These are phyloP conservation scores for Ceriops zippeliana DNA, from an alignment of 345 rosid species.

Conservation along the genomic window DNA sequence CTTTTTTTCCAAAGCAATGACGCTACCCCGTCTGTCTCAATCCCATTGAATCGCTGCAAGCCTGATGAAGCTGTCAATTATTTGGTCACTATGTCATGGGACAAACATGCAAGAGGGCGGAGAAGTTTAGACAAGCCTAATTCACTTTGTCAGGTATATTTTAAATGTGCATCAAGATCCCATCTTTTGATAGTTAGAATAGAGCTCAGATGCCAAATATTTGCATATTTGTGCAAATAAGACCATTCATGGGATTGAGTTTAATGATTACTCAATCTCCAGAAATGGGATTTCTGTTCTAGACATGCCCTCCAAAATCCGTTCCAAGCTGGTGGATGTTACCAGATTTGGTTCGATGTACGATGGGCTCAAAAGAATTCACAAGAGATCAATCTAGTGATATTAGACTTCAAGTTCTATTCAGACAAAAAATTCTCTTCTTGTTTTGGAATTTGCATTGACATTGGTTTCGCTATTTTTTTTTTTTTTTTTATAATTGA, in stretches of 20 bases:
- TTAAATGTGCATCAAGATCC: slow-evolving; percentile 73
- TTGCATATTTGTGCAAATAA: slow-evolving; percentile 4
- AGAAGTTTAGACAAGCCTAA: slow-evolving; percentile 61
- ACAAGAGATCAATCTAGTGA: slow-evolving; percentile 61
- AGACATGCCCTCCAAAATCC: slow-evolving; percentile 89
- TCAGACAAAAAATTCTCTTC: slow-evolving; percentile 85
- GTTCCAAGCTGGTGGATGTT: slow-evolving; percentile 89
- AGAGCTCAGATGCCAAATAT: slow-evolving; percentile 50
- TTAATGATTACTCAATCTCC: slow-evolving; percentile 61
- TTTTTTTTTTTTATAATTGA: too few relatives aligned
- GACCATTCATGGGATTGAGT: slow-evolving; percentile 92
- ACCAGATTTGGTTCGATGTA: slow-evolving; percentile 73
- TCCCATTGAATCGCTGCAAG: slow-evolving; percentile 66
- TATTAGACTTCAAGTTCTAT: slow-evolving; percentile 87
- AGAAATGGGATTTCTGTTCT: slow-evolving; percentile 57
- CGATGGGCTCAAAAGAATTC: slow-evolving; percentile 91
- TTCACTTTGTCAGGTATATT: slow-evolving; percentile 84
- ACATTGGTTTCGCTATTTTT: too few relatives aligned
- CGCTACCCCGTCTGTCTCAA: slow-evolving; percentile 73
- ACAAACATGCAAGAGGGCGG: slow-evolving; percentile 75
- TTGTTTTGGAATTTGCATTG: slow-evolving; percentile 70
- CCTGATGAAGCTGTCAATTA: slow-evolving; percentile 62
- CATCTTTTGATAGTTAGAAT: slow-evolving; percentile 57
- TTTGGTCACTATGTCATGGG: slow-evolving; percentile 92
- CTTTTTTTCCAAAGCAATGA: slow-evolving; percentile 96